Evolutionary conservation across 2,329 filamentous ascomycete species (phyloP).

Genomic region (Pseudomassariella vexata): DNA sequence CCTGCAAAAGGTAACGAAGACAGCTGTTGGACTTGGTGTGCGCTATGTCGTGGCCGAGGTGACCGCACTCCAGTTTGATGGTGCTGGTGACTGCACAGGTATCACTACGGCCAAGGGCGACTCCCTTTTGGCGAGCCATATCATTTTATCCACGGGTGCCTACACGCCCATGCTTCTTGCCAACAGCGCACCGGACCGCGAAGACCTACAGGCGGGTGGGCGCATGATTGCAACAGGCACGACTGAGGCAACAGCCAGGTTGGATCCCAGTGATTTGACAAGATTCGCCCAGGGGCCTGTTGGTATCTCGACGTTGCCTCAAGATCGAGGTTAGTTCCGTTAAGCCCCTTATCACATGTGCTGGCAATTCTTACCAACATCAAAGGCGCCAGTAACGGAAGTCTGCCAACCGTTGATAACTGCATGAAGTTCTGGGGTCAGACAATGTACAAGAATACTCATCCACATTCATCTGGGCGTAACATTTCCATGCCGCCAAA

Average conservation of each 20-base stretch:
- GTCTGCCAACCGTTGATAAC: slow-evolving; percentile 44
- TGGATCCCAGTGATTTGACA: no score
- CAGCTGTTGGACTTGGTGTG: slow-evolving; percentile 48
- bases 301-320: slow-evolving; percentile 23
- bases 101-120: slow-evolving; percentile 40
- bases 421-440: slow-evolving; percentile 55
- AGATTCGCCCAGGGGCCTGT: slow-evolving; percentile 45
- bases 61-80: slow-evolving; percentile 39
- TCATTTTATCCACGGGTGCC: slow-evolving; percentile 51
- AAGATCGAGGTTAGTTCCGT: slow-evolving; percentile 41
- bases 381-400: no score
- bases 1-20: slow-evolving; percentile 47
- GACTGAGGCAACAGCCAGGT: no score
- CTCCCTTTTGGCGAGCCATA: slow-evolving; percentile 39
- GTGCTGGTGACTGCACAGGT: slow-evolving; percentile 37
- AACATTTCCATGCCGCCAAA: slow-evolving; percentile 51
- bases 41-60: slow-evolving; percentile 52
- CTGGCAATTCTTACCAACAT: no score
- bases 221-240: no score
- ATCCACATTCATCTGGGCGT: slow-evolving; percentile 44
- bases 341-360: no score
- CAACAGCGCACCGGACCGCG: slow-evolving; percentile 41
- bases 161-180: slow-evolving; percentile 53
- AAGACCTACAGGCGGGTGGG: no score
- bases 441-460: slow-evolving; percentile 51